These are phyloP conservation scores for Davidsoniella virescens DNA, from an alignment of 2,329 filamentous ascomycete species.

Conservation along the genomic window DNA sequence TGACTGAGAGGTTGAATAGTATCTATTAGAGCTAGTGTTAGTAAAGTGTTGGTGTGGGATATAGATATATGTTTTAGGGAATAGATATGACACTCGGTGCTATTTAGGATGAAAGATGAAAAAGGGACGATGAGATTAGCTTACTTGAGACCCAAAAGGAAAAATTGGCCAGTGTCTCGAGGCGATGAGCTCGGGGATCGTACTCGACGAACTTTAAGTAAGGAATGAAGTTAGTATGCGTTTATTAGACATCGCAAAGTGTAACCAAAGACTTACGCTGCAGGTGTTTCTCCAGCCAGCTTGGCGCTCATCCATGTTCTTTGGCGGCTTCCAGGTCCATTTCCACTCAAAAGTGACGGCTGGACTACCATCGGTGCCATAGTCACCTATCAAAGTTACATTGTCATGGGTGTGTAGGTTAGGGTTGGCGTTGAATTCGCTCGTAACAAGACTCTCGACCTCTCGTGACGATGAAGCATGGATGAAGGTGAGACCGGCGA, in stretches of 20 bases:
- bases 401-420: slow-evolving; percentile 96
- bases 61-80: not conserved
- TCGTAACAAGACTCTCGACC: slow-evolving; percentile 81
- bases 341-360: slow-evolving; percentile 87
- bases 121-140: slow-evolving; percentile 16
- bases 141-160: slow-evolving; percentile 86
- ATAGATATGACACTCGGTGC: not conserved
- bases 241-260: not conserved
- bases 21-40: slow-evolving; percentile 21
- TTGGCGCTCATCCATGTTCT: slow-evolving; percentile 59
- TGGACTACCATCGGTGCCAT: slow-evolving; percentile 62
- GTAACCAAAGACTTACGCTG: slow-evolving; percentile 41
- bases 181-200: slow-evolving; percentile 74
- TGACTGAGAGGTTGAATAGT: slow-evolving; percentile 30
- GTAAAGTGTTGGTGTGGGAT: not conserved
- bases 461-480: slow-evolving; percentile 75
- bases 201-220: slow-evolving; percentile 73
- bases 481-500: slow-evolving; percentile 83
- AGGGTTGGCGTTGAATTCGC: slow-evolving; percentile 92
- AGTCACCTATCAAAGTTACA: slow-evolving; percentile 88
- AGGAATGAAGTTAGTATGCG: not conserved
- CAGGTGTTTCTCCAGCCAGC: slow-evolving; percentile 93
- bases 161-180: slow-evolving; percentile 81
- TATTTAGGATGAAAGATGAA: not conserved
- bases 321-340: slow-evolving; percentile 94